phyloP scores from a whole-genome alignment of 176 grass and related monocot genomes.

The Dactylis glomerata region DNA sequence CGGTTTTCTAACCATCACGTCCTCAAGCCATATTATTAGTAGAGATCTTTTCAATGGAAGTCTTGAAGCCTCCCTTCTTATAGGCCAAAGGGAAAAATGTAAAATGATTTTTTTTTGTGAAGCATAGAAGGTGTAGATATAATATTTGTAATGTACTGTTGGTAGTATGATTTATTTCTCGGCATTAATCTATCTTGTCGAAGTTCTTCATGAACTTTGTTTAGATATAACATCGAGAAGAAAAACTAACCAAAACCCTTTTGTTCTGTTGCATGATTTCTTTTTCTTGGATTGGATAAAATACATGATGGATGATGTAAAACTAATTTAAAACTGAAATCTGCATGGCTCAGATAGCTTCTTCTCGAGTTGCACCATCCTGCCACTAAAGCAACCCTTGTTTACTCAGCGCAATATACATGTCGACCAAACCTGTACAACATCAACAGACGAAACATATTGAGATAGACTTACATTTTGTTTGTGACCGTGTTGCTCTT shows the following conservation, averaged over 20 bases:
- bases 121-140: background rate
- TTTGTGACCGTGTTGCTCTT: no score
- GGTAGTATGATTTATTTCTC: background rate
- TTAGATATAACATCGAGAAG: background rate
- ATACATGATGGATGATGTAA: conserved; percentile 80
- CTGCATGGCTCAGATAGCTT: no score
- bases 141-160: background rate
- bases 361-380: no score
- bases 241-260: conserved; percentile 25
- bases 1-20: no score
- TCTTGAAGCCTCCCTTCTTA: background rate
- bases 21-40: no score
- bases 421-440: no score
- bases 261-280: conserved; percentile 63
- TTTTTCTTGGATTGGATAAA: conserved; percentile 86
- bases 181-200: background rate
- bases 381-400: no score
- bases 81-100: background rate
- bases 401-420: no score
- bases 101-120: background rate
- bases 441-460: no score
- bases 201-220: background rate
- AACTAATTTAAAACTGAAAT: no score
- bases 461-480: no score
- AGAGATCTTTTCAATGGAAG: background rate